A percentile compares a stretch with the other conserved stretches of the same genome.
Conservation (phyloP, 1,284 basidiomycete species). For the Microbotryomycetes sp. region DNA sequence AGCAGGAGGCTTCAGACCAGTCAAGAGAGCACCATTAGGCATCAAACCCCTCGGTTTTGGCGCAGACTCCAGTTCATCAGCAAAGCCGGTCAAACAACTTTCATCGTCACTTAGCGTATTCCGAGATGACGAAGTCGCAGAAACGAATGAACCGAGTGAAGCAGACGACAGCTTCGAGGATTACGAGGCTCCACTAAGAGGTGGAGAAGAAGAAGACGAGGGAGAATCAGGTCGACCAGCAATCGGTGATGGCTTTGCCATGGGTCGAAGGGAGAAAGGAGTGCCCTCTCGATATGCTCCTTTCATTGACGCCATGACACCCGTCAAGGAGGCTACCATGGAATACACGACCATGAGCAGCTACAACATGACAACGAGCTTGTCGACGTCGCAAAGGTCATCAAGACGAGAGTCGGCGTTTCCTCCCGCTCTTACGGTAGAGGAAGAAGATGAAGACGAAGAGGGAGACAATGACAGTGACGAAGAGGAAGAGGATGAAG, state of each 20-base stretch:
- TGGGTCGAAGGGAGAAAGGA: conserved; percentile 18
- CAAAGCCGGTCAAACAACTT: neutral
- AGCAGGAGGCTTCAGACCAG: neutral
- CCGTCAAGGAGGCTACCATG: conserved; percentile 84
- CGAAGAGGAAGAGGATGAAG: conserved; percentile 43
- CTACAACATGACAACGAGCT: conserved; percentile 8
- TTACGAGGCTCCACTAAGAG: conserved; percentile 8
- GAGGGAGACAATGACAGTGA: conserved; percentile 36
- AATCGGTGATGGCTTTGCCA: conserved; percentile 19
- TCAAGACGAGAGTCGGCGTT: conserved; percentile 22
- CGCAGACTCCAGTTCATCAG: no score
- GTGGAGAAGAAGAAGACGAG: neutral
- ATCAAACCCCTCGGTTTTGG: neutral
- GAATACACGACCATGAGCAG: conserved; percentile 78
- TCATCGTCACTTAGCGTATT: no score
- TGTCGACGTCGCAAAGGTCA: conserved; percentile 12
- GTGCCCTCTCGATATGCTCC: conserved; percentile 28
- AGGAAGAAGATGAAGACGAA: conserved; percentile 38
- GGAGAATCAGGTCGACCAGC: neutral
- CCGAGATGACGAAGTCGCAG: neutral
- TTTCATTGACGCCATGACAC: conserved; percentile 69
- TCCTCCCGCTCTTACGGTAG: conserved; percentile 2
- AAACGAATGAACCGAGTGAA: neutral
- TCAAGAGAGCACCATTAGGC: neutral
- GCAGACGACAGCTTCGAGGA: conserved; percentile 2